Conservation (phyloP, 768 basidiomycete genomes). For the Suillus tomentosus region DNA sequence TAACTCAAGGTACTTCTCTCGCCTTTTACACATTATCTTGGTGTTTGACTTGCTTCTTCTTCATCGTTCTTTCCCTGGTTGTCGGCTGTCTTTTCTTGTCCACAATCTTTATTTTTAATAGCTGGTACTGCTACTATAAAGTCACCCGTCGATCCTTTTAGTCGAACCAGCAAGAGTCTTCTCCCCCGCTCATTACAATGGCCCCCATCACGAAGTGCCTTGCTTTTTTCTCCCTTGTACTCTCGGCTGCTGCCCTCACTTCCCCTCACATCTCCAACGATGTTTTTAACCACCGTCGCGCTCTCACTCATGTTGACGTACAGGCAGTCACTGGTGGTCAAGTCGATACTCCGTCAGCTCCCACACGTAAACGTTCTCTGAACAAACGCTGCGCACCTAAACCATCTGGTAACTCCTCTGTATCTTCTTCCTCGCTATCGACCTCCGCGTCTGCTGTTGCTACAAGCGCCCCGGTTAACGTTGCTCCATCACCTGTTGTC, state of each 20-base stretch:
- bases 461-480: conserved; percentile 21
- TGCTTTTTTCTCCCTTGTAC: conserved; percentile 44
- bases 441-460: neutral
- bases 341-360: neutral
- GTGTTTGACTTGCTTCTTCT: conserved; percentile 7
- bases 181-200: conserved; percentile 22
- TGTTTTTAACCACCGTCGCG: conserved; percentile 26
- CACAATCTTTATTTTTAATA: conserved; percentile 8
- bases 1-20: conserved; percentile 13
- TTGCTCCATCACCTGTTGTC: conserved; percentile 20
- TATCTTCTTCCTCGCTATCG: neutral
- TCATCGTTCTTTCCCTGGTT: conserved; percentile 11
- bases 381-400: conserved; percentile 29
- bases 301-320: neutral
- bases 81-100: conserved; percentile 11
- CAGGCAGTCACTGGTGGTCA: conserved; percentile 3
- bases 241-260: conserved; percentile 39
- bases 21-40: conserved; percentile 13
- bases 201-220: conserved; percentile 44
- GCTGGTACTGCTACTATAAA: conserved; percentile 15
- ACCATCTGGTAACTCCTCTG: conserved; percentile 20
- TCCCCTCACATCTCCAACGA: conserved; percentile 40
- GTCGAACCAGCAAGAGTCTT: conserved; percentile 12
- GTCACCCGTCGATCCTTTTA: conserved; percentile 21
- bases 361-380: conserved; percentile 28